Percentiles rank a stretch among this genome's conserved stretches.
Conservation (phyloP, 2,329 filamentous ascomycete genomes). For the Venturia pyrina region DNA sequence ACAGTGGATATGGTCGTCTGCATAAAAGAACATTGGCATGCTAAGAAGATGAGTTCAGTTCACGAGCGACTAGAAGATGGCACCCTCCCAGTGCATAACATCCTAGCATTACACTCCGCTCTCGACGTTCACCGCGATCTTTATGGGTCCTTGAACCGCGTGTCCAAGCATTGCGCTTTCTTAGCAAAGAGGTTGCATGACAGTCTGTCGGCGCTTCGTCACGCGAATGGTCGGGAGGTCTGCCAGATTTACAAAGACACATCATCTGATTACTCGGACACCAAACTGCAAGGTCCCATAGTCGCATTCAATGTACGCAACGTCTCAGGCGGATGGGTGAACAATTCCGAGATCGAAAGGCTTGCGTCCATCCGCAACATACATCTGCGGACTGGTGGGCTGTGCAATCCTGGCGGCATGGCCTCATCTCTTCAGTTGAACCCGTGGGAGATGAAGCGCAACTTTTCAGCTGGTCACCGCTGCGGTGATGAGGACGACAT, state of each 20-base stretch:
- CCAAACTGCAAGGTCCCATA: constrained; percentile 55
- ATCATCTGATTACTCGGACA: constrained; percentile 32
- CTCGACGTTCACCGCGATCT: constrained; percentile 58
- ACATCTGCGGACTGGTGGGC: constrained; percentile 75
- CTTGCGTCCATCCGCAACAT: constrained; percentile 68
- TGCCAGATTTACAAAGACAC: constrained; percentile 54
- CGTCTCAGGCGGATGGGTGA: constrained; percentile 61
- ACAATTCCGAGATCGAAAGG: constrained; percentile 79
- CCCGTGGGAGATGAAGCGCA: constrained; percentile 71
- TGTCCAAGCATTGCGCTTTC: constrained; percentile 61
- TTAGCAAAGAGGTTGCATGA: constrained; percentile 51
- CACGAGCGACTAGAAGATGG: constrained; percentile 87
- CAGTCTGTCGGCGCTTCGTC: constrained; percentile 49
- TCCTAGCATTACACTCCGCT: constrained; percentile 70
- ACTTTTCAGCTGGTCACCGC: constrained; percentile 74
- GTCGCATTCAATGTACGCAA: constrained; percentile 76
- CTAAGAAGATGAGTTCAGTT: constrained; percentile 56
- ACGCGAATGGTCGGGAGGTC: constrained; percentile 57
- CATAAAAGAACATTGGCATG: constrained; percentile 73
- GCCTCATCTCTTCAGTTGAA: constrained; percentile 61
- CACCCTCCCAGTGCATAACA: constrained; percentile 81
- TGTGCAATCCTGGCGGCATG: constrained; percentile 88
- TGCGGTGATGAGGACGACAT: constrained; percentile 80
- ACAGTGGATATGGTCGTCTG: constrained; percentile 85
- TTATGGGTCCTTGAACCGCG: constrained; percentile 58